Conservation (phyloP, 139 green algal genomes). For the Micractinium conductrix region DNA sequence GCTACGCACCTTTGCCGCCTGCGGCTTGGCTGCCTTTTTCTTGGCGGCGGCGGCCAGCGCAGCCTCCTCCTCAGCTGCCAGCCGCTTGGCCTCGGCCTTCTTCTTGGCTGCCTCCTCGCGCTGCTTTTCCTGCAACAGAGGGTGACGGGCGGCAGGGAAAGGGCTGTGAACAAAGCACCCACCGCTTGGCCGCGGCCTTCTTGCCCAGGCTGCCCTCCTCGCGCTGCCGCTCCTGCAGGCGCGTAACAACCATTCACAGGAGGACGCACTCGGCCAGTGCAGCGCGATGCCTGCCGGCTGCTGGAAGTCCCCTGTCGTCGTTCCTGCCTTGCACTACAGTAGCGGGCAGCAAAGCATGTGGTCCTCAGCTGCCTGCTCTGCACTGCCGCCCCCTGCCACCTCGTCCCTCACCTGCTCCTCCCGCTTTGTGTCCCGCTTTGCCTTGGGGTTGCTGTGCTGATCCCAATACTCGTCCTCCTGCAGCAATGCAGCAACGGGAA, state of each 20-base stretch:
- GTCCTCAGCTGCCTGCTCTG: too few relatives aligned
- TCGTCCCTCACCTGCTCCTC: conserved; percentile 55
- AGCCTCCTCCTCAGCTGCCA: conserved; percentile 71
- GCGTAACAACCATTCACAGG: too few relatives aligned
- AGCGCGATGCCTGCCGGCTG: too few relatives aligned
- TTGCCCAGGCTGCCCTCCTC: too few relatives aligned
- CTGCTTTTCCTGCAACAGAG: conserved; percentile 50
- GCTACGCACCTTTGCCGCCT: conserved; percentile 12
- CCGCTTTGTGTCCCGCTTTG: conserved; percentile 59
- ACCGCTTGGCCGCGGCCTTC: too few relatives aligned
- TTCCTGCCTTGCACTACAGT: too few relatives aligned
- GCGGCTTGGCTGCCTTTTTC: conserved; percentile 53
- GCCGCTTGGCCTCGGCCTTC: conserved; percentile 69
- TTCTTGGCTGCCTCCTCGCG: conserved; percentile 52
- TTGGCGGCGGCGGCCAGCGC: conserved; percentile 49
- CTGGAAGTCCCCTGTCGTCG: too few relatives aligned
- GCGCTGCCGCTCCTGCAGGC: too few relatives aligned
- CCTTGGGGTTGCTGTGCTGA: conserved; percentile 60
- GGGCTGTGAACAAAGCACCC: too few relatives aligned
- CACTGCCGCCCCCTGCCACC: too few relatives aligned
- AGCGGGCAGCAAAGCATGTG: too few relatives aligned
- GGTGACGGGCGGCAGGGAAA: neutral
- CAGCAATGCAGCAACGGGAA: neutral
- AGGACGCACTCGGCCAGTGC: too few relatives aligned
- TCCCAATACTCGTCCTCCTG: conserved; percentile 64